These are phyloP conservation scores for Tetraselmis striata DNA, from an alignment of 139 green algal species.

Conservation along the genomic window DNA sequence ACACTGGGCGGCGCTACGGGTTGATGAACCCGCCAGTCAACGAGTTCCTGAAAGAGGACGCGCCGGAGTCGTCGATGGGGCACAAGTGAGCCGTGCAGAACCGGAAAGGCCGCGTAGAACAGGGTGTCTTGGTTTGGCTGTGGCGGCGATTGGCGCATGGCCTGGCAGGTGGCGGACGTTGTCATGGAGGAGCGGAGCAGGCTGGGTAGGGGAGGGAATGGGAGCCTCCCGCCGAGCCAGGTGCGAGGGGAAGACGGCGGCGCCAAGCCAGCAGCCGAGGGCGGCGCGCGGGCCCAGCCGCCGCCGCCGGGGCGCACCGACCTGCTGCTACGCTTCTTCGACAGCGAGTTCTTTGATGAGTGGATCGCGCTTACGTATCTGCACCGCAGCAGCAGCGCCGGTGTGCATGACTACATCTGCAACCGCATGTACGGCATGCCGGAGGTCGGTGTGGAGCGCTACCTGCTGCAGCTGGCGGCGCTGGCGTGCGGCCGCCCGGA, in stretches of 20 bases:
- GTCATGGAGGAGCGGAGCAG: neutral
- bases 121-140: neutral
- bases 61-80: neutral
- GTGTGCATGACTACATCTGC: conserved; percentile 86
- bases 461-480: conserved; percentile 81
- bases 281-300: too few species aligned
- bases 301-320: conserved; percentile 39
- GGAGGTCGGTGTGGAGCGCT: conserved; percentile 66
- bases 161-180: neutral
- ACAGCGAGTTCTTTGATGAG: conserved; percentile 75
- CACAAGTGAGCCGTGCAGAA: neutral
- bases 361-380: conserved; percentile 87
- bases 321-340: conserved; percentile 78
- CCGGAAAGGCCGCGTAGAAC: neutral
- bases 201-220: neutral
- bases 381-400: conserved; percentile 54
- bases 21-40: neutral
- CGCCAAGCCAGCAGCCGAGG: too few species aligned
- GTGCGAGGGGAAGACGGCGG: neutral
- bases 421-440: conserved; percentile 75
- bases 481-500: conserved; percentile 55
- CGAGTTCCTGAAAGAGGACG: neutral
- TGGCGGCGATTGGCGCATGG: neutral
- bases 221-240: neutral
- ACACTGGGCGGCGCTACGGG: neutral